Percentiles rank a stretch among this genome's conserved stretches.
Conservation (phyloP, 169 alveolate species). For the Plasmodium malariae region DNA sequence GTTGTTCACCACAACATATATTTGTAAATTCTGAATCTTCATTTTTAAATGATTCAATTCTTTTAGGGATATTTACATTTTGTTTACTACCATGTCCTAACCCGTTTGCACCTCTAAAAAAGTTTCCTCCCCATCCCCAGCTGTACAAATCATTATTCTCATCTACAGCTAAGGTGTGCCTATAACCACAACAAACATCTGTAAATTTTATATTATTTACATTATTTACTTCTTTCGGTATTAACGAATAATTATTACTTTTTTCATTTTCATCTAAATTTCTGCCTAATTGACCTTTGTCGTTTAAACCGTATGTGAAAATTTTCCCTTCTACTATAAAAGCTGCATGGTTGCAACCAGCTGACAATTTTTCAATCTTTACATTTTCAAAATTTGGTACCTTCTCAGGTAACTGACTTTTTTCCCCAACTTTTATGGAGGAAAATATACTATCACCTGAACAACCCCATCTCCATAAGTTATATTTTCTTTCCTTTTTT, state of each 20-base stretch:
- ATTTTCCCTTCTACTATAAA: conserved; percentile 63
- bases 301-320: conserved; percentile 67
- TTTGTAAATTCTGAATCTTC: conserved; percentile 66
- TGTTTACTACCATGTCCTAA: conserved; percentile 68
- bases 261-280: conserved; percentile 17
- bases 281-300: conserved; percentile 69
- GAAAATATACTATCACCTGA: conserved; percentile 68
- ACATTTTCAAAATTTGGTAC: conserved; percentile 43
- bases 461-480: conserved; percentile 76
- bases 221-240: conserved; percentile 76
- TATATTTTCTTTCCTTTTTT: conserved; percentile 30
- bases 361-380: conserved; percentile 55
- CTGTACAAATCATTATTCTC: conserved; percentile 78
- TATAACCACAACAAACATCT: conserved; percentile 81
- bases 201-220: conserved; percentile 63
- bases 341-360: conserved; percentile 69
- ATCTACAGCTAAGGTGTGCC: conserved; percentile 84
- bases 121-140: conserved; percentile 88
- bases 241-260: conserved; percentile 22
- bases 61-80: conserved; percentile 42
- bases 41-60: conserved; percentile 42
- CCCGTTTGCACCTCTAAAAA: conserved; percentile 68
- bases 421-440: conserved; percentile 62
- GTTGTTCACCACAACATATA: conserved; percentile 84
- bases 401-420: conserved; percentile 43